These are phyloP conservation scores for Globisporangium carolinianum DNA, from an alignment of 352 stramenopile genomes.

Conservation along the genomic window DNA sequence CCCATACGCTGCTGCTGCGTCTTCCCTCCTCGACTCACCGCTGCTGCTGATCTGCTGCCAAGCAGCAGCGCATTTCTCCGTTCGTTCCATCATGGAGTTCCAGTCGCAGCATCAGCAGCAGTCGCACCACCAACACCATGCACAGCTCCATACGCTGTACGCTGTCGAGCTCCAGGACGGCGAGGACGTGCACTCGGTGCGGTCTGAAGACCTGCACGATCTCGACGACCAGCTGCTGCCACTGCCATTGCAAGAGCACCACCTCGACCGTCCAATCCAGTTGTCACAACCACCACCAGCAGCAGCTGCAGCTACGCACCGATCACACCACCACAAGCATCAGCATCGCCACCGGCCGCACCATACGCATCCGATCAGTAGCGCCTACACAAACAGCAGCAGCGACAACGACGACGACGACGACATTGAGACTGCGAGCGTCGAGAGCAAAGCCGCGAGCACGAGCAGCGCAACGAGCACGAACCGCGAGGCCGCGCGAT, in stretches of 20 bases:
- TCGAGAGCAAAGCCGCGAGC: constrained; percentile 10
- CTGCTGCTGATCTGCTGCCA: not conserved
- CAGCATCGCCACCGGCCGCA: constrained; percentile 1
- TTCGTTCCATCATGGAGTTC: not conserved
- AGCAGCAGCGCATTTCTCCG: not conserved
- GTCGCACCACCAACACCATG: constrained; percentile 3
- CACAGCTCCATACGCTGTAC: constrained; percentile 6
- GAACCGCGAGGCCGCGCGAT: constrained; percentile 1
- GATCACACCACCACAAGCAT: constrained; percentile 6
- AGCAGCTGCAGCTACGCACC: not conserved
- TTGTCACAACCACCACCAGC: not conserved
- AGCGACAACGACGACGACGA: constrained; percentile 11
- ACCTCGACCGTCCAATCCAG: constrained; percentile 11
- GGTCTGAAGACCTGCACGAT: constrained; percentile 7
- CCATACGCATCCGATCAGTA: not conserved
- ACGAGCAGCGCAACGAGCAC: not conserved
- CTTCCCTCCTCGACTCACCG: not conserved
- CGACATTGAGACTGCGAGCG: constrained; percentile 8
- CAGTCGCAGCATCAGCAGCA: not conserved
- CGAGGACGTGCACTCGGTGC: constrained; percentile 14
- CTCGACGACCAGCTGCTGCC: constrained; percentile 1
- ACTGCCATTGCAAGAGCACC: constrained; percentile 12
- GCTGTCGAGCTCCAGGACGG: constrained; percentile 11
- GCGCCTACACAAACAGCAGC: constrained; percentile 1
- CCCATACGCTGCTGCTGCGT: not conserved